Base-by-base conservation (phyloP, 2,329 filamentous ascomycete genomes). In the Hortaea sp. region DNA sequence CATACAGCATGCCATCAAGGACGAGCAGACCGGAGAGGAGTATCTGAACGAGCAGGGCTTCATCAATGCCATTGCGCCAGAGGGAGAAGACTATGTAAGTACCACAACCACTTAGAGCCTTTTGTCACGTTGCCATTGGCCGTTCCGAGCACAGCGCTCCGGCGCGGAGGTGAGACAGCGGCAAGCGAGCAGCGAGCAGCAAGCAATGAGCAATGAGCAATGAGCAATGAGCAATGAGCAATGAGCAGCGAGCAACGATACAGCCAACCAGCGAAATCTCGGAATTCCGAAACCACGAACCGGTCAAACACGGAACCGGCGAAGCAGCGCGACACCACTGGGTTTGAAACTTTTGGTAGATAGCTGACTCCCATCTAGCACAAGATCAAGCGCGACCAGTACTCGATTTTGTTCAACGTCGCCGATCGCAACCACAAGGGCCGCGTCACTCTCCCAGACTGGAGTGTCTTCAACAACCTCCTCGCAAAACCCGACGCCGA, bases 381-480 rank as follows among this genome's bases (percentile, higher is more conserved):
- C 75, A 98, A 98, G 69, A 97, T 98, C 73, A 87, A 88, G 70
- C 83, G 90, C 57, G 85, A 94, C 58, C 92, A 97, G 67, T 98
- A 95, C 69, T 82, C 83, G 44, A 85, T 98, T 61, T 84, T 98
- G 41, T 98, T 98, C 69, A 75, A 76, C 53, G 85, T 98, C 48
- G 92, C 92, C 58, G 92, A 98, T 68, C 81, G 86, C 58, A 79
- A 79, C 54, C 77, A 74, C 55, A 73, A 73, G 39, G 89, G 89
- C 53, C 82, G 78, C 57, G 75, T 98, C 57, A 85, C 72, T 57
- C 71, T 97, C 45, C 74, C 81, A 49, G 92, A 98, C 70, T 98
- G 90, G 88, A 81, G 78, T 41, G 84, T 85, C 53, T 98, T 97
- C 68, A 87, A 95, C 71, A 94, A 94, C 72, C 78, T 98, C 53